phyloP scores from a whole-genome alignment of 768 basidiomycete genomes.

The Boletus reticuloceps region DNA sequence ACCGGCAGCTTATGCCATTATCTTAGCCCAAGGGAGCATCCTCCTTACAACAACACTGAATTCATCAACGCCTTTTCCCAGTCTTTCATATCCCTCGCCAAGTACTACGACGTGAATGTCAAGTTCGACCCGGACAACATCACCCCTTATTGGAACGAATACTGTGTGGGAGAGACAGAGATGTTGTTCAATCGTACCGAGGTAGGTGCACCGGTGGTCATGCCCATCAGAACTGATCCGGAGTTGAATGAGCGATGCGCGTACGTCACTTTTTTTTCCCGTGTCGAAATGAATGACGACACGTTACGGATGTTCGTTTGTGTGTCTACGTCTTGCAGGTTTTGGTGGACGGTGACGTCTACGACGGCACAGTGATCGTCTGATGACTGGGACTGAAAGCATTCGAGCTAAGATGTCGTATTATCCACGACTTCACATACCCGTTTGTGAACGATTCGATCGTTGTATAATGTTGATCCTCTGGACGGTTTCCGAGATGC shows the following conservation, averaged over 20 bases:
- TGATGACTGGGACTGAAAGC: neutral
- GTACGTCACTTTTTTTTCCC: conserved; percentile 1
- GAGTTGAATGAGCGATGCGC: conserved; percentile 4
- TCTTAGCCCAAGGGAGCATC: neutral
- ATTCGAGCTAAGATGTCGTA: too few species aligned
- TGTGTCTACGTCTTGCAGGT: neutral
- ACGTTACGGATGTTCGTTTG: too few species aligned
- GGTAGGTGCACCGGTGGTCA: neutral
- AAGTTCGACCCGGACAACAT: conserved; percentile 16
- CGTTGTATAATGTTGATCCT: neutral
- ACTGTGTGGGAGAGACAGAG: conserved; percentile 1
- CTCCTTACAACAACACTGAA: conserved; percentile 23
- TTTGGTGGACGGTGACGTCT: conserved; percentile 12
- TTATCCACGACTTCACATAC: neutral
- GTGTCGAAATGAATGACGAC: neutral
- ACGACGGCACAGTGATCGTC: conserved; percentile 7
- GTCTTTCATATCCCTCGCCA: conserved; percentile 24
- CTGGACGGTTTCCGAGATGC: neutral
- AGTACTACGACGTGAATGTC: conserved; percentile 21
- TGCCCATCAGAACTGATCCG: conserved; percentile 2
- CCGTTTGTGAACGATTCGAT: neutral
- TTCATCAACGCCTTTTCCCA: conserved; percentile 29
- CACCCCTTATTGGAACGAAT: conserved; percentile 14
- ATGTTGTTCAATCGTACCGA: conserved; percentile 17
- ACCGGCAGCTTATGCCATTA: neutral